Conservation (phyloP, 306 rosid genomes). For the Glycine latifolia region DNA sequence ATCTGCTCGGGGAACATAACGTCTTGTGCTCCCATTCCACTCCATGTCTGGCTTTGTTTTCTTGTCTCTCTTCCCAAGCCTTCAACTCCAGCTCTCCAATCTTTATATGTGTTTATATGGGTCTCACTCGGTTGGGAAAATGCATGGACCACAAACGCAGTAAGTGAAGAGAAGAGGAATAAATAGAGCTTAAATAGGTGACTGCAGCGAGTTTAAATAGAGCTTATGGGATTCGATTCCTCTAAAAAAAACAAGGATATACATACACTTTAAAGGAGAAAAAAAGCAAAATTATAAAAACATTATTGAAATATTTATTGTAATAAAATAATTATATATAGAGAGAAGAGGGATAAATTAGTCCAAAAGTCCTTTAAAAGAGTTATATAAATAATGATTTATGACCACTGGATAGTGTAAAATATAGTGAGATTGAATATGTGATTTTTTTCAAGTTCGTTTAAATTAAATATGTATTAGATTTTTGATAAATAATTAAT, state of each 20-base stretch:
- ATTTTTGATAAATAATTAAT: too few species aligned
- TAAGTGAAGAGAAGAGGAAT: conserved; percentile 23
- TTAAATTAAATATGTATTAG: too few species aligned
- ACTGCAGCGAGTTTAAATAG: conserved; percentile 31
- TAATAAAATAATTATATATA: neutral
- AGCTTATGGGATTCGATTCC: conserved; percentile 18
- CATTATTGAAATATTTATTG: neutral
- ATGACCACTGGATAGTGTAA: too few species aligned
- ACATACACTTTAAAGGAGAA: neutral
- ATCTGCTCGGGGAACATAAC: conserved; percentile 65
- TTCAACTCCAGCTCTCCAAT: conserved; percentile 36
- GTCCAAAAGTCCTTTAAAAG: too few species aligned
- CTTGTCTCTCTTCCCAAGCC: conserved; percentile 46
- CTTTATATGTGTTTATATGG: conserved; percentile 51
- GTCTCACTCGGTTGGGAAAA: conserved; percentile 30
- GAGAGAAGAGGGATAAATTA: too few species aligned
- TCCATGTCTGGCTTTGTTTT: conserved; percentile 61
- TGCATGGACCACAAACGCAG: conserved; percentile 66
- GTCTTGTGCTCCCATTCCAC: conserved; percentile 73
- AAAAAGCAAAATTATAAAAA: neutral
- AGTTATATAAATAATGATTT: too few species aligned
- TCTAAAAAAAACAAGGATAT: neutral
- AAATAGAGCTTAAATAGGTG: conserved; percentile 16
- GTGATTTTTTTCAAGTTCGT: too few species aligned
- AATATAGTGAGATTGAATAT: too few species aligned